Conservation (phyloP, 108 stramenopile genomes). For the Discostella stelligeroides region DNA sequence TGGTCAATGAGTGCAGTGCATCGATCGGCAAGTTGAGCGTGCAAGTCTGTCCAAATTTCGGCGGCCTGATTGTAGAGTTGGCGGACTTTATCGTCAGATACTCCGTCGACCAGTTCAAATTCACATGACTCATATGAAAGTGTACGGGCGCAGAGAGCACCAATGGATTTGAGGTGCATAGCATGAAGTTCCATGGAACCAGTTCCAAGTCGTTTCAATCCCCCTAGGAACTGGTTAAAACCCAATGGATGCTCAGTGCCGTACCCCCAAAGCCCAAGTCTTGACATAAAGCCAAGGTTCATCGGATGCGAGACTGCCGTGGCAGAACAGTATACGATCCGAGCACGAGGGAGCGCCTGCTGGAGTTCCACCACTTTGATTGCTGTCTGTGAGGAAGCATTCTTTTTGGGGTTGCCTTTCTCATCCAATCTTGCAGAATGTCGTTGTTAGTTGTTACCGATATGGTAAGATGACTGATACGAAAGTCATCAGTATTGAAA, state of each 20-base stretch:
- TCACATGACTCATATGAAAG: slow-evolving; percentile 68
- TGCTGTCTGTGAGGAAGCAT: slow-evolving; percentile 45
- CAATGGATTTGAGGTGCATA: slow-evolving; percentile 69
- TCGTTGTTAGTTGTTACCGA: no score
- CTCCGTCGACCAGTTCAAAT: slow-evolving; percentile 61
- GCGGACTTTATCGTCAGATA: slow-evolving; percentile 35
- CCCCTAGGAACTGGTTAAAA: slow-evolving; percentile 56
- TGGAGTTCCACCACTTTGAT: slow-evolving; percentile 67
- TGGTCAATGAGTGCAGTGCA: slow-evolving; percentile 7
- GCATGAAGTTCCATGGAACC: slow-evolving; percentile 78
- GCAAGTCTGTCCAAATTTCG: slow-evolving; percentile 57
- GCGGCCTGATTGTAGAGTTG: slow-evolving; percentile 54
- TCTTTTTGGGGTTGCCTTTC: slow-evolving; percentile 33
- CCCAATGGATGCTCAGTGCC: neutral
- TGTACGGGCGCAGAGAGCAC: slow-evolving; percentile 55
- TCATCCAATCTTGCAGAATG: slow-evolving; percentile 27
- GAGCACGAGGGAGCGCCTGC: slow-evolving; percentile 63
- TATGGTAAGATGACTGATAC: no score
- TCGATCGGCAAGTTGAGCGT: slow-evolving; percentile 36
- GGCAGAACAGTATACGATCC: slow-evolving; percentile 73
- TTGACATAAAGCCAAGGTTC: slow-evolving; percentile 74
- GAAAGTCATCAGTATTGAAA: neutral
- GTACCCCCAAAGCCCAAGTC: slow-evolving; percentile 69
- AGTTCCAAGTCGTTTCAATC: slow-evolving; percentile 53
- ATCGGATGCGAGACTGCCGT: slow-evolving; percentile 65